A percentile compares a stretch with the other conserved stretches of the same genome.
Conservation (phyloP, 805 yeast genomes). For the Metschnikowia aberdeeniae region DNA sequence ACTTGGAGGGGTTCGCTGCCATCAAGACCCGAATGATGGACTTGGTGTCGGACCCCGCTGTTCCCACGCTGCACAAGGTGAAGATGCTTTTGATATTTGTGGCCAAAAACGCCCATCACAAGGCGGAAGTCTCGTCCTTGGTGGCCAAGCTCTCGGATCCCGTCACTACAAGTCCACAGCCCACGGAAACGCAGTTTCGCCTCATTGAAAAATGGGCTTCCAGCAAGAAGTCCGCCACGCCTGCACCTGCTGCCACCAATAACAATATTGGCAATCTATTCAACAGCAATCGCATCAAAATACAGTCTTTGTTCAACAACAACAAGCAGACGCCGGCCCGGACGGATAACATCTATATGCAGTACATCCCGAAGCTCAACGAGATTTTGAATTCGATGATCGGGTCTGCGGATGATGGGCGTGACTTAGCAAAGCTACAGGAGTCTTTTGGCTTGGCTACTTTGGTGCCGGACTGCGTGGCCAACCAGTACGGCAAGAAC, state of each 20-base stretch:
- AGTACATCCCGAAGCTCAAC: slow-evolving; percentile 76
- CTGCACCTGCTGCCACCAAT: slow-evolving; percentile 2
- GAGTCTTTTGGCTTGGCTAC: slow-evolving; percentile 24
- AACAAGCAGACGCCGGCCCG: slow-evolving; percentile 18
- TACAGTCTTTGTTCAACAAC: slow-evolving; percentile 28
- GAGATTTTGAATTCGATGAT: slow-evolving; percentile 25
- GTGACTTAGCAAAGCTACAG: slow-evolving; percentile 6
- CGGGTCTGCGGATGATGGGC: slow-evolving; percentile 7
- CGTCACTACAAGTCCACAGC: slow-evolving; percentile 25
- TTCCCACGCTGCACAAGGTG: slow-evolving; percentile 56
- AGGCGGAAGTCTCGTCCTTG: slow-evolving; percentile 23
- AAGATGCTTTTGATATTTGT: slow-evolving; percentile 73
- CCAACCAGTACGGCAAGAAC: slow-evolving; percentile 23
- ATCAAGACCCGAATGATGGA: slow-evolving; percentile 53
- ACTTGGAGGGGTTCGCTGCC: slow-evolving; percentile 30
- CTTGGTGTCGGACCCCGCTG: slow-evolving; percentile 41
- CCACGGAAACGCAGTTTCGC: slow-evolving; percentile 30
- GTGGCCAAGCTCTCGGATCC: slow-evolving; percentile 28
- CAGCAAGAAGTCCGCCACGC: background rate
- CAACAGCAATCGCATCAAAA: slow-evolving; percentile 30
- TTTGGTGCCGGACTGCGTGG: slow-evolving; percentile 36
- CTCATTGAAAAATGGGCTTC: slow-evolving; percentile 23
- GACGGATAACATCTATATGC: slow-evolving; percentile 79
- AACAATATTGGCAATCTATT: slow-evolving; percentile 28
- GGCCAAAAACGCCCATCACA: slow-evolving; percentile 55